These are phyloP conservation scores for Jasminum sambac DNA, from an alignment of 257 asterid species.

Conservation along the genomic window DNA sequence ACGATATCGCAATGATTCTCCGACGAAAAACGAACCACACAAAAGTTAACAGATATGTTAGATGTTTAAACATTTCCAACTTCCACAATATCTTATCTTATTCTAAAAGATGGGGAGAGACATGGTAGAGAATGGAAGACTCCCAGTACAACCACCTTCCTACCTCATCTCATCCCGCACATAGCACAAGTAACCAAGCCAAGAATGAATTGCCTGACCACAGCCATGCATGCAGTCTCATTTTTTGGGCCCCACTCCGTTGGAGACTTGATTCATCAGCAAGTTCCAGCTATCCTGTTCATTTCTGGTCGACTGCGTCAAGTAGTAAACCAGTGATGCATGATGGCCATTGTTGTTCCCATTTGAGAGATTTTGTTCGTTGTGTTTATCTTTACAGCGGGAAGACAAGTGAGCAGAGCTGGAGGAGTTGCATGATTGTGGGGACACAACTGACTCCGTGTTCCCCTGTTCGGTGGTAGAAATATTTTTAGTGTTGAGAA, in stretches of 20 bases:
- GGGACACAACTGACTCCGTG: slow-evolving; percentile 29
- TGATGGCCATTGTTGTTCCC: slow-evolving; percentile 31
- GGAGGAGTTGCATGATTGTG: slow-evolving; percentile 45
- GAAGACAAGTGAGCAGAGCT: slow-evolving; percentile 40
- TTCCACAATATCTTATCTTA: slow-evolving; percentile 3
- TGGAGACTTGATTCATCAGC: slow-evolving; percentile 43
- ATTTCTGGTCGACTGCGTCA: slow-evolving; percentile 30
- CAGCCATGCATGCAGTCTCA: slow-evolving; percentile 32
- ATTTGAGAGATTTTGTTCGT: slow-evolving; percentile 31
- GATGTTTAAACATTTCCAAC: neutral
- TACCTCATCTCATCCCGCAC: slow-evolving; percentile 28
- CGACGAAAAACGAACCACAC: slow-evolving; percentile 3
- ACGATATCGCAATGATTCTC: neutral
- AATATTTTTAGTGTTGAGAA: slow-evolving; percentile 64
- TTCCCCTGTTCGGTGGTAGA: slow-evolving; percentile 33
- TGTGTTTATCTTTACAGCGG: slow-evolving; percentile 29
- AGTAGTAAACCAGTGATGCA: slow-evolving; percentile 30
- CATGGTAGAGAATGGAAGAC: slow-evolving; percentile 32
- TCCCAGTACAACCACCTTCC: neutral
- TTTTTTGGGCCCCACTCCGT: slow-evolving; percentile 40
- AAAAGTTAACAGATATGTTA: slow-evolving; percentile 21
- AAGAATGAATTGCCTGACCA: slow-evolving; percentile 95
- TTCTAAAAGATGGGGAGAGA: slow-evolving; percentile 27
- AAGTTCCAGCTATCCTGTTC: slow-evolving; percentile 46
- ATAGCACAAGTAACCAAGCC: slow-evolving; percentile 68